A percentile compares a stretch with the other conserved stretches of the same genome.
Evolutionary conservation across 2,329 filamentous ascomycete species (phyloP).

Genomic region (Plenodomus biglobosus): DNA sequence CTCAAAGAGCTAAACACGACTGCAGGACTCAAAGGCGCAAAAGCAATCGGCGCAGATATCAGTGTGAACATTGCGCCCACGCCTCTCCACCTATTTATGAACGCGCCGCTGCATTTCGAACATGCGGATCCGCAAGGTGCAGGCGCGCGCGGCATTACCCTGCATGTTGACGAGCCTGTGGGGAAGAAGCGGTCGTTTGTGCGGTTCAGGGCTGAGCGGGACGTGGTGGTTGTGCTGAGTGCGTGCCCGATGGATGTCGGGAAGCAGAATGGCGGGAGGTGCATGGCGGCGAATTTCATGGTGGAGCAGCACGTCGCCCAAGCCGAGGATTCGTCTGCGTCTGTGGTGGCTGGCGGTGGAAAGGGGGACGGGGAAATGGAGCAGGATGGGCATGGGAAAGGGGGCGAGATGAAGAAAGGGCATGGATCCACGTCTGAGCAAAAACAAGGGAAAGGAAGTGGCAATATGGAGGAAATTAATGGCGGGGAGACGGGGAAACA

Average conservation of each 20-base stretch:
- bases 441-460: too few relatives aligned
- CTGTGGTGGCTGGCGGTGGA: too few relatives aligned
- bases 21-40: slow-evolving; percentile 50
- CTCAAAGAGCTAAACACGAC: slow-evolving; percentile 52
- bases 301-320: too few relatives aligned
- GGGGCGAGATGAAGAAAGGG: too few relatives aligned
- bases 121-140: slow-evolving; percentile 14
- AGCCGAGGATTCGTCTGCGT: too few relatives aligned
- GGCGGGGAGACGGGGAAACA: slow-evolving; percentile 13
- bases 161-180: slow-evolving; percentile 36
- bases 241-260: slow-evolving; percentile 45
- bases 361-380: slow-evolving; percentile 24
- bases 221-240: slow-evolving; percentile 42
- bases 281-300: slow-evolving; percentile 46
- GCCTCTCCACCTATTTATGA: slow-evolving; percentile 51
- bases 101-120: slow-evolving; percentile 28
- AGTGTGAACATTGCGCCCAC: slow-evolving; percentile 52
- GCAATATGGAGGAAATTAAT: too few relatives aligned
- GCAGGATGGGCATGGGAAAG: too few relatives aligned
- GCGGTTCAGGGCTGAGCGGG: slow-evolving; percentile 39
- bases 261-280: slow-evolving; percentile 39
- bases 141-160: slow-evolving; percentile 34
- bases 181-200: slow-evolving; percentile 42
- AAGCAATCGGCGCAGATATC: slow-evolving; percentile 51
- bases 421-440: too few relatives aligned